Conservation (phyloP, 345 rosid genomes). For the Pistacia atlantica region DNA sequence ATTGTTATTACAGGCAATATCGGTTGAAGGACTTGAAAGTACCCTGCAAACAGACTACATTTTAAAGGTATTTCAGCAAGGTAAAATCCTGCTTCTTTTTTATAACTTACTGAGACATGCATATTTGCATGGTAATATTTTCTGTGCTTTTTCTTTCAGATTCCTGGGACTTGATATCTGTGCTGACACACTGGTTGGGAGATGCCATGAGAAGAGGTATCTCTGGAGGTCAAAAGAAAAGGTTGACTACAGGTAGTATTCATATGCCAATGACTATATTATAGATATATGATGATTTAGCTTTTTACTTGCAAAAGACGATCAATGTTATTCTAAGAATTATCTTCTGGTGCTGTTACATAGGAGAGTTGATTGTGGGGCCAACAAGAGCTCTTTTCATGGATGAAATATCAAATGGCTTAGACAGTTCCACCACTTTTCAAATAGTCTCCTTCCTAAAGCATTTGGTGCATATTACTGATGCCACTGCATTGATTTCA, state of each 20-base stretch:
- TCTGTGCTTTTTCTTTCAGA: conserved; percentile 24
- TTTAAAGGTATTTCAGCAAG: conserved; percentile 21
- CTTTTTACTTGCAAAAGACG: neutral
- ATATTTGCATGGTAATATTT: neutral
- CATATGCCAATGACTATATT: neutral
- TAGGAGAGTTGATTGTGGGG: conserved; percentile 55
- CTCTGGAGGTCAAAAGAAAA: conserved; percentile 49
- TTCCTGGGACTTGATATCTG: conserved; percentile 46
- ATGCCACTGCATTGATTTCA: conserved; percentile 39
- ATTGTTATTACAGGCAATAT: conserved; percentile 33
- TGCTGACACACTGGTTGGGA: conserved; percentile 12
- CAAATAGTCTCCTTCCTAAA: conserved; percentile 48
- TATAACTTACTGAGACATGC: neutral
- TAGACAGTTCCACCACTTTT: conserved; percentile 51
- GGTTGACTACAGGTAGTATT: conserved; percentile 37
- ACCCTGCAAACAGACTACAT: conserved; percentile 46
- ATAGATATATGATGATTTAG: neutral
- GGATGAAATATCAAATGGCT: conserved; percentile 61
- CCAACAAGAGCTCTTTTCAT: conserved; percentile 51
- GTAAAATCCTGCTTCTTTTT: neutral
- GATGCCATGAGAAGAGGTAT: conserved; percentile 44
- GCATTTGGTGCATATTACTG: conserved; percentile 44
- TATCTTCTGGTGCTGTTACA: neutral
- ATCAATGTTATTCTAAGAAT: neutral
- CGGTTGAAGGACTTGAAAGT: conserved; percentile 35